Evolutionary conservation across 495 filamentous ascomycete genomes (phyloP).

Genomic region (Rhizodiscina lignyota): DNA sequence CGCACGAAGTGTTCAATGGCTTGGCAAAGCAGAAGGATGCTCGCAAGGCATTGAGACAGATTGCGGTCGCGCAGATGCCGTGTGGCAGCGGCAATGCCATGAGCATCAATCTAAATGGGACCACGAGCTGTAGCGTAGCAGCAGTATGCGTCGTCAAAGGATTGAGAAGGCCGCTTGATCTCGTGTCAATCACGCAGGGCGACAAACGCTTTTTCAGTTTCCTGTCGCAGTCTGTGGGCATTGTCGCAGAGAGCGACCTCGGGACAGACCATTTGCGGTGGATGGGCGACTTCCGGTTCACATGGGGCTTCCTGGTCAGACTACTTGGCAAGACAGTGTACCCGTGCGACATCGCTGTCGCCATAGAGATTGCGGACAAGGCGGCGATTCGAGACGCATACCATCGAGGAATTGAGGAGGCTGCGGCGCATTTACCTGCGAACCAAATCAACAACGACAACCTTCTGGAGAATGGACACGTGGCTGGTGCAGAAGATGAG

Average conservation of each 20-base stretch:
- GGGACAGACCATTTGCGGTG: slow-evolving; percentile 81
- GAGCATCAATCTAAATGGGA: slow-evolving; percentile 79
- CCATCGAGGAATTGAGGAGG: too few species aligned
- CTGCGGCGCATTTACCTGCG: neutral
- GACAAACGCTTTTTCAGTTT: slow-evolving; percentile 60
- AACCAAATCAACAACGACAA: too few species aligned
- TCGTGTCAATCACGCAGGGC: slow-evolving; percentile 77
- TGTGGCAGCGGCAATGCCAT: slow-evolving; percentile 91
- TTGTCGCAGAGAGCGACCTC: slow-evolving; percentile 78
- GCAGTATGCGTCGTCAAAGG: slow-evolving; percentile 77
- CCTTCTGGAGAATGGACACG: neutral
- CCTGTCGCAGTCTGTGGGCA: slow-evolving; percentile 77
- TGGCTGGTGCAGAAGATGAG: slow-evolving; percentile 1
- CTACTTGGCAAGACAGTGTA: slow-evolving; percentile 58
- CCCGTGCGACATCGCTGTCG: slow-evolving; percentile 76
- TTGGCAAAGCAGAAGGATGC: slow-evolving; percentile 62
- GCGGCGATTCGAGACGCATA: slow-evolving; percentile 59
- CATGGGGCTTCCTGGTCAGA: slow-evolving; percentile 60
- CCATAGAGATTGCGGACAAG: slow-evolving; percentile 66
- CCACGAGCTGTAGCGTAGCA: slow-evolving; percentile 54
- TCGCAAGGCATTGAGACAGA: slow-evolving; percentile 48
- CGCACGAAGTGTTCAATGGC: slow-evolving; percentile 92
- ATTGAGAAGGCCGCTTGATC: slow-evolving; percentile 59
- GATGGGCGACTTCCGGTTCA: slow-evolving; percentile 79
- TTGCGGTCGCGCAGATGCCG: slow-evolving; percentile 82